These are phyloP conservation scores for Clonostachys rhizophaga DNA, from an alignment of 2,329 filamentous ascomycete species.

Conservation along the genomic window DNA sequence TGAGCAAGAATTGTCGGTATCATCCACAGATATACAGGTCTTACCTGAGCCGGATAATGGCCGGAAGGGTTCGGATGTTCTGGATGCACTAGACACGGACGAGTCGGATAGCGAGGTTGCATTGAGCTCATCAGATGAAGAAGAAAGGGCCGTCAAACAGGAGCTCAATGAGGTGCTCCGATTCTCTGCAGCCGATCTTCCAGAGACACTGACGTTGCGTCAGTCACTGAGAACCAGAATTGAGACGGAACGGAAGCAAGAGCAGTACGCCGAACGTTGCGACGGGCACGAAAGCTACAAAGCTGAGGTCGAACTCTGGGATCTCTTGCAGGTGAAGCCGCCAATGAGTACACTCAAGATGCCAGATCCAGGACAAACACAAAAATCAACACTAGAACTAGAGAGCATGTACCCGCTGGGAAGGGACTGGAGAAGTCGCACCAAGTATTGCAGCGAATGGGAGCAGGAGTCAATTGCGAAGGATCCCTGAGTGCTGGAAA, in stretches of 20 bases:
- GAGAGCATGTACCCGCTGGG: constrained; percentile 28
- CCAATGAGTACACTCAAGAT: constrained; percentile 23
- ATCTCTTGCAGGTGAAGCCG: constrained; percentile 30
- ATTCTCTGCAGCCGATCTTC: constrained; percentile 32
- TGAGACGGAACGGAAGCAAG: constrained; percentile 31
- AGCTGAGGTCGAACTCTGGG: constrained; percentile 42
- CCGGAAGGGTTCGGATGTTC: not conserved
- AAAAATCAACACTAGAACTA: constrained; percentile 20
- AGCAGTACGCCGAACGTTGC: constrained; percentile 33
- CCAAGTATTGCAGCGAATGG: constrained; percentile 35
- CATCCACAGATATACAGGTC: not conserved
- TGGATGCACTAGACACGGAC: constrained; percentile 5
- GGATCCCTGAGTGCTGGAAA: too few relatives aligned
- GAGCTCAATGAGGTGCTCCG: constrained; percentile 37
- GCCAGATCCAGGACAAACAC: constrained; percentile 16
- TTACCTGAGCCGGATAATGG: not conserved
- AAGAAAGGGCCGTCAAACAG: constrained; percentile 18
- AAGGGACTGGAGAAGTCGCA: constrained; percentile 29
- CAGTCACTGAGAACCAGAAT: constrained; percentile 30
- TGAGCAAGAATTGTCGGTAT: constrained; percentile 25
- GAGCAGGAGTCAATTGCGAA: constrained; percentile 16
- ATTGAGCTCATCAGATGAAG: constrained; percentile 7
- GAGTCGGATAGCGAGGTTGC: constrained; percentile 8
- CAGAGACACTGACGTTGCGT: constrained; percentile 25
- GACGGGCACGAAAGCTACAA: constrained; percentile 32